A percentile compares a stretch with the other conserved stretches of the same genome.
Evolutionary conservation across 164 flowering plant genomes (phyloP).

Genomic region (Sedum album): DNA sequence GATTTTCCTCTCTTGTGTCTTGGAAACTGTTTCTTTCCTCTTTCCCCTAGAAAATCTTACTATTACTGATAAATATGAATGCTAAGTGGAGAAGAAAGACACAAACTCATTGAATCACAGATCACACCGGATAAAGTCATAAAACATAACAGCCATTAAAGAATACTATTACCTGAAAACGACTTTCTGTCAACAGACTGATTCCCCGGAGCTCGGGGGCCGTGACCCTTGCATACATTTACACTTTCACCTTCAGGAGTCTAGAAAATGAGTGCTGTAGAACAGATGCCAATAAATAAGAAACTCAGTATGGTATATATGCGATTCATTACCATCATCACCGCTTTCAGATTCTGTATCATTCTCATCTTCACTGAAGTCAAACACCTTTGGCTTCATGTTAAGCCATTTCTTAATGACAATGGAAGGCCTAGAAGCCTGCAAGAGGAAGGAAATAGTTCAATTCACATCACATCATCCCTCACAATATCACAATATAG

Average conservation of each 20-base stretch:
- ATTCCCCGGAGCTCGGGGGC: slow-evolving; percentile 20
- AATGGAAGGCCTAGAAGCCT: slow-evolving; percentile 83
- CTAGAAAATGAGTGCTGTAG: slow-evolving; percentile 29
- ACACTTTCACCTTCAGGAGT: slow-evolving; percentile 37
- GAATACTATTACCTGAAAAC: slow-evolving; percentile 54
- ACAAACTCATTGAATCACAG: no score
- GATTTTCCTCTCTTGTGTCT: slow-evolving; percentile 80
- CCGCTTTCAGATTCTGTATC: slow-evolving; percentile 85
- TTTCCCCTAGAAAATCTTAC: slow-evolving; percentile 25
- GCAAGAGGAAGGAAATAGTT: slow-evolving; percentile 14
- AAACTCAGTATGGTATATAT: neutral
- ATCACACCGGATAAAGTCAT: no score
- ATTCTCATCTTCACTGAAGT: no score
- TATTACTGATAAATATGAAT: neutral
- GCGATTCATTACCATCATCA: slow-evolving; percentile 60
- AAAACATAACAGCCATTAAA: no score
- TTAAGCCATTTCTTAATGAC: slow-evolving; percentile 98
- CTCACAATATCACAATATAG: neutral
- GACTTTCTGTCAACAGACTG: slow-evolving; percentile 23
- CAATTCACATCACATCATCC: neutral
- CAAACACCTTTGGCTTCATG: slow-evolving; percentile 71
- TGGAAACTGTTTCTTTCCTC: slow-evolving; percentile 21
- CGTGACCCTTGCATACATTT: slow-evolving; percentile 26
- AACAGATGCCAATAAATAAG: slow-evolving; percentile 11
- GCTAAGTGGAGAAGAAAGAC: no score